A percentile compares a stretch with the other conserved stretches of the same genome.
phyloP scores from a whole-genome alignment of 192 early-diverging fungal genomes.

The Podila clonocystis region DNA sequence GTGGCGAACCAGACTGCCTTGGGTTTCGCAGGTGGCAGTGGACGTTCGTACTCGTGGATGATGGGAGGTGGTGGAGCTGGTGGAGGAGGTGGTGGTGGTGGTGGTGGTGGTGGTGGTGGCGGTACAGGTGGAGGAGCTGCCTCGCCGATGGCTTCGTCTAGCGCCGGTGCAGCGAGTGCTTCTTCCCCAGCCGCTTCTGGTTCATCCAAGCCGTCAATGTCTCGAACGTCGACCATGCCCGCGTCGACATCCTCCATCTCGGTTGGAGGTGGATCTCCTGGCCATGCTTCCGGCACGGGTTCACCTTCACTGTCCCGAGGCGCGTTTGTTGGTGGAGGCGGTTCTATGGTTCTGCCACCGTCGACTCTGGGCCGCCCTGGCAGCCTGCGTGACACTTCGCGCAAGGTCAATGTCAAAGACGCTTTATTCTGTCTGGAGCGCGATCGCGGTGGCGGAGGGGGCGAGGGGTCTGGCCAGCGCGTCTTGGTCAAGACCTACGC shows the following conservation, averaged over 20 bases:
- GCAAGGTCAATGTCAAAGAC: constrained; percentile 74
- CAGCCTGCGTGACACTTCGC: constrained; percentile 11
- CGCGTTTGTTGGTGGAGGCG: constrained; percentile 9
- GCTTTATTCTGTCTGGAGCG: constrained; percentile 80
- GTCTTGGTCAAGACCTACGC: constrained; percentile 60
- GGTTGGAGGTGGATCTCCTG: background rate
- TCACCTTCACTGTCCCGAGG: constrained; percentile 15
- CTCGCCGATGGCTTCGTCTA: constrained; percentile 16
- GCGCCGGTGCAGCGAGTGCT: constrained; percentile 8
- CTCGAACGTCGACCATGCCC: constrained; percentile 19
- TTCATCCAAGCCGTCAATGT: constrained; percentile 15
- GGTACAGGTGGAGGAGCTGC: constrained; percentile 8
- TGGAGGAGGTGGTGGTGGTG: constrained; percentile 27
- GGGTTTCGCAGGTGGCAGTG: constrained; percentile 43
- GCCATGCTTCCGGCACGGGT: background rate
- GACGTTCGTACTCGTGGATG: constrained; percentile 44
- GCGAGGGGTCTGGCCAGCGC: constrained; percentile 46
- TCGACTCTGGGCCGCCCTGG: constrained; percentile 31
- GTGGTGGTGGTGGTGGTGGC: constrained; percentile 3
- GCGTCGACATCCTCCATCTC: background rate
- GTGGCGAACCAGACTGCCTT: constrained; percentile 48
- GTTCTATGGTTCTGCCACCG: constrained; percentile 34
- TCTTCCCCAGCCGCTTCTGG: constrained; percentile 8
- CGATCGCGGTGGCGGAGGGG: constrained; percentile 62
- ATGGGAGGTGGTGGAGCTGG: constrained; percentile 37